These are phyloP conservation scores for Sparassis latifolia DNA, from an alignment of 1,284 basidiomycete species.

Conservation along the genomic window DNA sequence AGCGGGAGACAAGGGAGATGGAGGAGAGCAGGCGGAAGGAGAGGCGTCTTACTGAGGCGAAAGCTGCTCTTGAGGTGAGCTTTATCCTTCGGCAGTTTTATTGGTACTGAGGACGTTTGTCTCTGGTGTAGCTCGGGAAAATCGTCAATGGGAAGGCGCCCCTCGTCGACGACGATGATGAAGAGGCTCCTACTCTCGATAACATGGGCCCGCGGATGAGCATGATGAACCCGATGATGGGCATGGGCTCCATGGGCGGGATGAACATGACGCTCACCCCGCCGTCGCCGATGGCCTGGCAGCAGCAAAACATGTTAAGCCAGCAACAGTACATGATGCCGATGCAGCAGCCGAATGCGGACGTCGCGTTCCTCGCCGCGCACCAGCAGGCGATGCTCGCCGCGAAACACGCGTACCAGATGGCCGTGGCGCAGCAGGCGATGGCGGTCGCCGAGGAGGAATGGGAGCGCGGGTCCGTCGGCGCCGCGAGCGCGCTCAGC, in stretches of 20 bases:
- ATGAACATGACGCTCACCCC: constrained; percentile 26
- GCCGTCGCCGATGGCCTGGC: constrained; percentile 22
- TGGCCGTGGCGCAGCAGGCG: constrained; percentile 80
- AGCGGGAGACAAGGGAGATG: constrained; percentile 24
- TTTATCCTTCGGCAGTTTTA: constrained; percentile 1
- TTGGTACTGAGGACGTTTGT: not conserved
- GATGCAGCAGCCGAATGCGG: constrained; percentile 28
- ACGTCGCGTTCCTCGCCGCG: constrained; percentile 56
- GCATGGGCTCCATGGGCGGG: constrained; percentile 32
- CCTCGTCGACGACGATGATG: constrained; percentile 53
- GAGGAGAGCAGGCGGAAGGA: constrained; percentile 54
- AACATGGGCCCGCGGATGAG: constrained; percentile 31
- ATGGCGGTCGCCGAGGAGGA: constrained; percentile 78
- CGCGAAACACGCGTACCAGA: constrained; percentile 81
- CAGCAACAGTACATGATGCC: constrained; percentile 44
- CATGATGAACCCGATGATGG: constrained; percentile 48
- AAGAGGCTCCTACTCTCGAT: constrained; percentile 36
- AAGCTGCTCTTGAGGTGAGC: constrained; percentile 72
- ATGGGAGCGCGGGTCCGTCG: constrained; percentile 72
- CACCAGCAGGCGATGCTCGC: constrained; percentile 78
- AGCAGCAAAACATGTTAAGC: constrained; percentile 17
- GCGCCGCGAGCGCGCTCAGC: constrained; percentile 21
- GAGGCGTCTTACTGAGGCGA: constrained; percentile 66
- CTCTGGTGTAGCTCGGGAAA: constrained; percentile 58
- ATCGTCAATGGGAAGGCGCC: constrained; percentile 71